A percentile compares a stretch with the other conserved stretches of the same genome.
These are phyloP conservation scores for Leptographium radiaticola DNA, from an alignment of 2,329 filamentous ascomycete species.

Conservation along the genomic window DNA sequence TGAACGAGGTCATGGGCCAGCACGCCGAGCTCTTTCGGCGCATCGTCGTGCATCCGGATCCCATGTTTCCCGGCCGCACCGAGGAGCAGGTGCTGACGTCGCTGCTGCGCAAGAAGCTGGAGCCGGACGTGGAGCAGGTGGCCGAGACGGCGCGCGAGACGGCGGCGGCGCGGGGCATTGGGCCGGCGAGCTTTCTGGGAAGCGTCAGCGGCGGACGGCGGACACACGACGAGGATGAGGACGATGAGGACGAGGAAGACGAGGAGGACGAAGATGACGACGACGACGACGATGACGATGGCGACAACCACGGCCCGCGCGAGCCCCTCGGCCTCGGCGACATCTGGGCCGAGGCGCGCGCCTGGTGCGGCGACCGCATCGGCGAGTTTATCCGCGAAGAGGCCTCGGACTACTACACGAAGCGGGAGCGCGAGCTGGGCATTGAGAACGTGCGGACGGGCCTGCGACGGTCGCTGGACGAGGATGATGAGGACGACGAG, in stretches of 20 bases:
- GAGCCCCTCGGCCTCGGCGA: constrained; percentile 22
- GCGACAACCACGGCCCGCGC: constrained; percentile 21
- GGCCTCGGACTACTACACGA: constrained; percentile 55
- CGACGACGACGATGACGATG: constrained; percentile 23
- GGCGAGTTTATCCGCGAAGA: constrained; percentile 27
- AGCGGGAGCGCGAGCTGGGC: constrained; percentile 56
- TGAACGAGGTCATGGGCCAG: constrained; percentile 51
- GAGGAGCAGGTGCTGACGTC: constrained; percentile 54
- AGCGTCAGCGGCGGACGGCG: constrained; percentile 10
- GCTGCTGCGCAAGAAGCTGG: constrained; percentile 71
- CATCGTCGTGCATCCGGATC: constrained; percentile 62
- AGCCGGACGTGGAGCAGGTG: constrained; percentile 63
- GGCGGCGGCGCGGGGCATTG: constrained; percentile 21
- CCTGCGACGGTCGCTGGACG: constrained; percentile 40
- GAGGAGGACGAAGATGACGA: constrained; percentile 19
- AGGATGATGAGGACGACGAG: constrained; percentile 40
- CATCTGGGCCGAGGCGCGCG: constrained; percentile 23
- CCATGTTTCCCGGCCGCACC: constrained; percentile 58
- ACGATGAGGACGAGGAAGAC: constrained; percentile 16
- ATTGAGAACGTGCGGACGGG: constrained; percentile 61
- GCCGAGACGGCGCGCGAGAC: constrained; percentile 49
- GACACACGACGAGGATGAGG: constrained; percentile 14
- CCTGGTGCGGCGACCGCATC: constrained; percentile 20
- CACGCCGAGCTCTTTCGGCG: constrained; percentile 55
- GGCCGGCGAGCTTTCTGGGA: constrained; percentile 21